phyloP scores from a whole-genome alignment of 139 green algal species.

The Ettlia oleoabundans region DNA sequence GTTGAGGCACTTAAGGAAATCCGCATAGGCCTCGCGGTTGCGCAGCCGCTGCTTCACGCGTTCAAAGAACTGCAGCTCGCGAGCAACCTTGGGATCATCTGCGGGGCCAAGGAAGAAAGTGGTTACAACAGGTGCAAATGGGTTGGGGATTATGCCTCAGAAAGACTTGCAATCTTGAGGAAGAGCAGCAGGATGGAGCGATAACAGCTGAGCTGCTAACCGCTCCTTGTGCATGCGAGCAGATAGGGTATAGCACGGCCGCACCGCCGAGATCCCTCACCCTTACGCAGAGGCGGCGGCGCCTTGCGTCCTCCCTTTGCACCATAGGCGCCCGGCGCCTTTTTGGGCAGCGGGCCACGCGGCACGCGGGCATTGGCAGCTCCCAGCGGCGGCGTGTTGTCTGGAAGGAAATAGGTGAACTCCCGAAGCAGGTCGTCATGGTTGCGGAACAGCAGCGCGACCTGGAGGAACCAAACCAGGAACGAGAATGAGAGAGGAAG shows the following conservation, averaged over 20 bases:
- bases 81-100: conserved; percentile 55
- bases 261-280: not conserved
- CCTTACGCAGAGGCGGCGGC: conserved; percentile 20
- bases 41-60: conserved; percentile 63
- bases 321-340: conserved; percentile 11
- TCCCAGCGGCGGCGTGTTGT: conserved; percentile 67
- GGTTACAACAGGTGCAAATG: no score
- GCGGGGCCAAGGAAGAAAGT: not conserved
- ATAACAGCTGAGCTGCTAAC: no score
- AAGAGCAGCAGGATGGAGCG: no score
- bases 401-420: conserved; percentile 99
- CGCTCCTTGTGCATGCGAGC: not conserved
- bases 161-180: no score
- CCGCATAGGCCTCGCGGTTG: conserved; percentile 74
- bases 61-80: conserved; percentile 77
- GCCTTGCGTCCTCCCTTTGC: conserved; percentile 2
- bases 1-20: conserved; percentile 98
- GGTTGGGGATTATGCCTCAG: not conserved
- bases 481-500: no score
- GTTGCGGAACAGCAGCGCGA: conserved; percentile 91
- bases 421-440: conserved; percentile 96
- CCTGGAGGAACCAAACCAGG: conserved; percentile 56
- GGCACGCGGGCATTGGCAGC: not conserved
- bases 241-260: not conserved
- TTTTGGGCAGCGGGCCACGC: not conserved